These are phyloP conservation scores for Mercurialis annua DNA, from an alignment of 345 rosid species.

Conservation along the genomic window DNA sequence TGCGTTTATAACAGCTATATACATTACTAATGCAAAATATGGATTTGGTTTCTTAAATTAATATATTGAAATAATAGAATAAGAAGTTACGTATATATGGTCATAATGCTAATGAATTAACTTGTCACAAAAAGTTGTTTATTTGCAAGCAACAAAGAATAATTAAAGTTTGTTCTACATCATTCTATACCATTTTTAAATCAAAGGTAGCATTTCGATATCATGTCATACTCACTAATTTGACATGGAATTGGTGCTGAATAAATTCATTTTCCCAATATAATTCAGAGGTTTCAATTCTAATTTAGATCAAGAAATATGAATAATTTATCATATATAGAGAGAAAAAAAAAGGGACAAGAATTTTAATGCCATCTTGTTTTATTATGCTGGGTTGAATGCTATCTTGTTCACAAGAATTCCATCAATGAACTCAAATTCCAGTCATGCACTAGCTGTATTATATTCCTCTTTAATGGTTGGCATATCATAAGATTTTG, in stretches of 20 bases:
- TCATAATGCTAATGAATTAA: not conserved
- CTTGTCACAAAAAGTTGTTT: no score
- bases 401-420: not conserved
- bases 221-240: not conserved
- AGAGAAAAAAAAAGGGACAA: not conserved
- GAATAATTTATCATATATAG: no score
- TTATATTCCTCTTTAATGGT: slow-evolving; percentile 10
- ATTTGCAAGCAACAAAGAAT: no score
- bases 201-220: no score
- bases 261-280: no score
- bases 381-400: not conserved
- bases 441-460: no score
- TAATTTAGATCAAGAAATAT: no score
- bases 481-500: not conserved
- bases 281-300: no score
- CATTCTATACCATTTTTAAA: no score
- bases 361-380: not conserved
- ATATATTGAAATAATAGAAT: not conserved
- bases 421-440: not conserved
- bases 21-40: not conserved
- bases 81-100: not conserved
- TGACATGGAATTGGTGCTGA: not conserved
- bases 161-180: no score
- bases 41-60: not conserved
- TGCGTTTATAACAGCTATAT: not conserved